Conservation (phyloP, 495 filamentous ascomycete species). For the Podospora appendiculata region DNA sequence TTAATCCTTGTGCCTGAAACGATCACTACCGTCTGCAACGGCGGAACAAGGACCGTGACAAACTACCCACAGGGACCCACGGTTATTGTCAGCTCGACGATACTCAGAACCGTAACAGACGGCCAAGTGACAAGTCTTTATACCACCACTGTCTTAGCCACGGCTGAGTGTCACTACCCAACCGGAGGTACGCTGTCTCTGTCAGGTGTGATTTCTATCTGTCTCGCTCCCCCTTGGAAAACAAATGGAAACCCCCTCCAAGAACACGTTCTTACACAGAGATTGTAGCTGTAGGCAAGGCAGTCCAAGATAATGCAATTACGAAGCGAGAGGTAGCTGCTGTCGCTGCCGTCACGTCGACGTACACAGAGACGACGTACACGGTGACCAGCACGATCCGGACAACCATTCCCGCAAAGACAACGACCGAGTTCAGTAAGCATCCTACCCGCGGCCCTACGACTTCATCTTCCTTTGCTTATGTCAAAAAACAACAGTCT, state of each 20-base stretch:
- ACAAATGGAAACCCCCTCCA: too few relatives aligned
- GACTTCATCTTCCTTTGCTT: not conserved
- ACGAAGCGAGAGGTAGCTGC: conserved; percentile 14
- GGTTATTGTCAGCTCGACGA: conserved; percentile 19
- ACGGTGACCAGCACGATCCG: conserved; percentile 30
- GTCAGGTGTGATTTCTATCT: not conserved
- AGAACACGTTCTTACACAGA: too few relatives aligned
- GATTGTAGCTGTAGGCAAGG: too few relatives aligned
- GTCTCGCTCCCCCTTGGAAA: not conserved
- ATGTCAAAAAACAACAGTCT: conserved; percentile 14
- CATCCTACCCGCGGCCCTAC: not conserved
- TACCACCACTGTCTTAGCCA: conserved; percentile 25
- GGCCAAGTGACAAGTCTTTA: conserved; percentile 25
- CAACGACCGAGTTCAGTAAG: conserved; percentile 32
- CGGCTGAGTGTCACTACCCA: conserved; percentile 28
- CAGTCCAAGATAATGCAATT: conserved; percentile 2
- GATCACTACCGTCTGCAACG: conserved; percentile 25
- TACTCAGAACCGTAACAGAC: conserved; percentile 31
- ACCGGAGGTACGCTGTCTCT: not conserved
- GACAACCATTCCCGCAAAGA: conserved; percentile 26
- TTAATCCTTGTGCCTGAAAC: conserved; percentile 27
- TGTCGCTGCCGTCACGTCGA: conserved; percentile 26
- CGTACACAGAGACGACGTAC: conserved; percentile 33
- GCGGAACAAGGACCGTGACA: conserved; percentile 32
- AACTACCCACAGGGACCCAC: conserved; percentile 25